phyloP scores from a whole-genome alignment of 2,329 filamentous ascomycete species.

The Cladosporium sp. region DNA sequence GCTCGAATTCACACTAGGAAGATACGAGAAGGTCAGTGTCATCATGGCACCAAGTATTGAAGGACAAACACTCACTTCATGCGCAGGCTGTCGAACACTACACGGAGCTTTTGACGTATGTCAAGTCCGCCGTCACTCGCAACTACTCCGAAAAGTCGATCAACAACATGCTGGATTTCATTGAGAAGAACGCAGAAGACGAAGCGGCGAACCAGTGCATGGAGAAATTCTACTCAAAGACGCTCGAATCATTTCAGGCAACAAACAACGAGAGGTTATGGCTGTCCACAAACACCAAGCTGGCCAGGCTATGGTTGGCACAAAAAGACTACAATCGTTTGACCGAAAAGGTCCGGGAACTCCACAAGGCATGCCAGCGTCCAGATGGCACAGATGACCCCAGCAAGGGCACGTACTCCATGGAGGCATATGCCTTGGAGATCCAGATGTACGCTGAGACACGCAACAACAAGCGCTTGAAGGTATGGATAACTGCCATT shows the following conservation, averaged over 20 bases:
- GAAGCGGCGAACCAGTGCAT: constrained; percentile 72
- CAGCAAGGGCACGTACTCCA: constrained; percentile 90
- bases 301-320: constrained; percentile 85
- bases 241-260: constrained; percentile 88
- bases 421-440: constrained; percentile 94
- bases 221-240: constrained; percentile 92
- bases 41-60: not conserved
- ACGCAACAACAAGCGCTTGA: constrained; percentile 94
- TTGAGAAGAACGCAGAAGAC: constrained; percentile 79
- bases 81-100: constrained; percentile 83
- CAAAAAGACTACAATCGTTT: constrained; percentile 80
- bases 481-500: constrained; percentile 43
- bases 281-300: constrained; percentile 97
- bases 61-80: constrained; percentile 7
- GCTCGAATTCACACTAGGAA: constrained; percentile 86
- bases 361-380: constrained; percentile 82
- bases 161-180: constrained; percentile 98
- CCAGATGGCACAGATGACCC: constrained; percentile 86
- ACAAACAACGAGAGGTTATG: constrained; percentile 96
- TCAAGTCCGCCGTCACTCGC: constrained; percentile 91
- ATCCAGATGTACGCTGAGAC: constrained; percentile 99
- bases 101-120: constrained; percentile 89
- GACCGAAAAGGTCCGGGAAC: constrained; percentile 75
- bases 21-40: constrained; percentile 67
- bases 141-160: constrained; percentile 99